Base-by-base conservation (phyloP, 352 stramenopile species). In the Peronospora destructor region DNA sequence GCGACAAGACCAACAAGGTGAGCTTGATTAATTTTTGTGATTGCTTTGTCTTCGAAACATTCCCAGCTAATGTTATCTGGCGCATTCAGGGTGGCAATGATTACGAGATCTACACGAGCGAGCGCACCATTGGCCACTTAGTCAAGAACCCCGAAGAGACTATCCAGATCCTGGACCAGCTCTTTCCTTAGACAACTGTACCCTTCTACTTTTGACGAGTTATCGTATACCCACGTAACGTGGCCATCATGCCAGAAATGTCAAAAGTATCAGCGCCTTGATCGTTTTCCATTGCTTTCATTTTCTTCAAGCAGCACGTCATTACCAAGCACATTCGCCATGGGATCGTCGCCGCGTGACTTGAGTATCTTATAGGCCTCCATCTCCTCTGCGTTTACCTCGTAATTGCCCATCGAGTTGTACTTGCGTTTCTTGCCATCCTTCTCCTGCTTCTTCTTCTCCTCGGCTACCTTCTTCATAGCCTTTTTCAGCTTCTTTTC, bases 1-100 rank as follows among this genome's bases (percentile, higher is more conserved):
- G 97, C 43, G 97, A 99, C 85, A 99, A 99, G 76, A 99, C 95
- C 13, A 95, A 98, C 75, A 71, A 96, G 65, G 80, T 90, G 37
- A 48, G 54, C 21, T 59, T 21, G 14, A 30, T 36, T 40, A 23
- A 1, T 36, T 45, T n/a, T 19, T 9, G n/a, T n/a, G 23, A 23
- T 32, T 49, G 29, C 12, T 53, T 45, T 45, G 12, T 45, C 19
- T 55, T 32, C 11, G 9, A 33, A 4, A 3, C 9, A n/a, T 43
- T 26, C 32, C 6, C 10, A 12, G 45, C 40, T 61, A 35, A 55
- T 46, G 9, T 14, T 42, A 39, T 49, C 23, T 36, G 32, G 23
- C 12, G 25, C 33, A 41, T 44, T 39, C 46, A 85, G 71, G 96
- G 96, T 45, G 97, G 97, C 48, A 99, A 99, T 68, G 97, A 99